Conservation (phyloP, 805 yeast species). For the Candida ovalis region DNA sequence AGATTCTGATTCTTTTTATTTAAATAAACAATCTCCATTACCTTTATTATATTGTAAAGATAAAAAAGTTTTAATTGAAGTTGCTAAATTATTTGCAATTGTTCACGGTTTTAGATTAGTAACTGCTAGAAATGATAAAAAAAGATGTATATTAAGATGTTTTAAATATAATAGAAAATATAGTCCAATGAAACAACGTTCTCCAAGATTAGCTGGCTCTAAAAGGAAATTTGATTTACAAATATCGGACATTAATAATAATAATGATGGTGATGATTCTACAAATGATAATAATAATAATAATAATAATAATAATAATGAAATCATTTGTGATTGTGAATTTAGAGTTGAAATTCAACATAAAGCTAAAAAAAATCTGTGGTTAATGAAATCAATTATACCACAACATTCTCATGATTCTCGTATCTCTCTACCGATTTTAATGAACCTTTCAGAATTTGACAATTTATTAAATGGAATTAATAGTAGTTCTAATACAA, state of each 20-base stretch:
- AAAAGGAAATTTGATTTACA: neutral
- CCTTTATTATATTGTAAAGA: constrained; percentile 21
- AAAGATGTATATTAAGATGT: constrained; percentile 23
- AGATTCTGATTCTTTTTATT: neutral
- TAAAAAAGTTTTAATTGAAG: constrained; percentile 19
- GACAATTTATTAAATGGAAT: neutral
- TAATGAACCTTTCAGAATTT: constrained; percentile 5
- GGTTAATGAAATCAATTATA: constrained; percentile 24
- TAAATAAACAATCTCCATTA: neutral
- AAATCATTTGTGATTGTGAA: constrained; percentile 16
- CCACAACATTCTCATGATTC: constrained; percentile 18
- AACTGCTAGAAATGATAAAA: constrained; percentile 22
- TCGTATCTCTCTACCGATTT: constrained; percentile 3
- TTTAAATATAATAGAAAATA: constrained; percentile 11
- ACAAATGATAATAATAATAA: neutral
- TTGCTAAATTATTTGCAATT: constrained; percentile 21
- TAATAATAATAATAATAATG: neutral
- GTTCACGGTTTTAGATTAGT: constrained; percentile 25
- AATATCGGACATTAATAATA: neutral
- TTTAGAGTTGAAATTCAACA: constrained; percentile 25
- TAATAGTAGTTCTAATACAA: neutral
- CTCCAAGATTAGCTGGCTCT: constrained; percentile 3
- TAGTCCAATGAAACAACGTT: constrained; percentile 4
- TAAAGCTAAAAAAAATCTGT: constrained; percentile 21
- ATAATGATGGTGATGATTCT: neutral